Evolutionary conservation across 2,329 filamentous ascomycete genomes (phyloP).

Genomic region (Laburnicola sp.): DNA sequence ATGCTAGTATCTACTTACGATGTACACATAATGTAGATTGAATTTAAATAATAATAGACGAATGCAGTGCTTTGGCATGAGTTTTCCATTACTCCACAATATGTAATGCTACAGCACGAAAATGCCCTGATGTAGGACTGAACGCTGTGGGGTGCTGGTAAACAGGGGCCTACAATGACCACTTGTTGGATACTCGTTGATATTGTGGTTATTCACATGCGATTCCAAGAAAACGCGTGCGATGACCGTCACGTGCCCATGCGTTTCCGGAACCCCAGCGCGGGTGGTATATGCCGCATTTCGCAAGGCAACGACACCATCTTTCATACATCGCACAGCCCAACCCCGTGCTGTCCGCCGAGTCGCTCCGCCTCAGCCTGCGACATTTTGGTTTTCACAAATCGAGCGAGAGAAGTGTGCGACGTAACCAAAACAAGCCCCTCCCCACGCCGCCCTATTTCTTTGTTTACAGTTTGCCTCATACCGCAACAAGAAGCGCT

Average conservation of each 20-base stretch:
- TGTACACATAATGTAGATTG: conserved; percentile 40
- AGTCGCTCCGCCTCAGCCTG: neutral
- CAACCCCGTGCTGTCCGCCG: neutral
- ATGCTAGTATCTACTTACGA: conserved; percentile 33
- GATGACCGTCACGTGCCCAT: conserved; percentile 12
- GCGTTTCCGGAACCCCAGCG: conserved; percentile 5
- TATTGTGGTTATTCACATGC: too few relatives aligned
- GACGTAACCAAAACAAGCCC: neutral
- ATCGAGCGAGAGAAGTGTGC: neutral
- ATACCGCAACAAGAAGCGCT: neutral
- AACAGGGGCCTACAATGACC: too few relatives aligned
- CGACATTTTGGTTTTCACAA: neutral
- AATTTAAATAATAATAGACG: conserved; percentile 2
- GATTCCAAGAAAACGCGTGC: too few relatives aligned
- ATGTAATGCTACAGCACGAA: too few relatives aligned
- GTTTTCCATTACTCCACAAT: neutral
- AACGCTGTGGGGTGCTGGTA: too few relatives aligned
- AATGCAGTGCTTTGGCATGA: too few relatives aligned
- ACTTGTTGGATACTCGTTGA: too few relatives aligned
- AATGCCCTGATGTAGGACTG: too few relatives aligned
- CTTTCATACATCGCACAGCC: neutral
- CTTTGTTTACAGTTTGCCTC: neutral
- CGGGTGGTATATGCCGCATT: conserved; percentile 1
- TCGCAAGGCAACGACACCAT: neutral
- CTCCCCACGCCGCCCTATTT: neutral